Evolutionary conservation across 2,329 filamentous ascomycete species (phyloP).

Genomic region (Ceratocystis eucalypticola): DNA sequence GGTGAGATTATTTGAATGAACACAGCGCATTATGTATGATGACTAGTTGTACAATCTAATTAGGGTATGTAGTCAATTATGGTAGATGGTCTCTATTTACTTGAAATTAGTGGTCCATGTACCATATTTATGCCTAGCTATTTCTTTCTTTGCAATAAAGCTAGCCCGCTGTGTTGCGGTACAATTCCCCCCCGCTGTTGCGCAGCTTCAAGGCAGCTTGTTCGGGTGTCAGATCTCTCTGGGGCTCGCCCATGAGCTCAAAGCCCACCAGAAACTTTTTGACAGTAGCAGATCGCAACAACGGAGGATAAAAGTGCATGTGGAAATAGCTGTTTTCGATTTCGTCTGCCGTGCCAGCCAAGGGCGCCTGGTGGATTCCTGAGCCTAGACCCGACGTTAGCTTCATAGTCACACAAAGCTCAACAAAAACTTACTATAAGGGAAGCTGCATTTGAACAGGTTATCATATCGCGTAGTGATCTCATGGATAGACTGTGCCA

Average conservation of each 20-base stretch:
- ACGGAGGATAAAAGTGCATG: slow-evolving; percentile 93
- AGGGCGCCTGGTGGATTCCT: slow-evolving; percentile 86
- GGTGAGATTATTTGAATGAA: not conserved
- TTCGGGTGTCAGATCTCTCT: slow-evolving; percentile 93
- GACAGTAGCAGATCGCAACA: slow-evolving; percentile 83
- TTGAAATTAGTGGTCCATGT: too few species aligned
- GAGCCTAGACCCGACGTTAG: slow-evolving; percentile 44
- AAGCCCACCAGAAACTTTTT: slow-evolving; percentile 95
- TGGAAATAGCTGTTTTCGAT: slow-evolving; percentile 82
- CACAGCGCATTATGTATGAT: not conserved
- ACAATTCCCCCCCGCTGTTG: slow-evolving; percentile 66
- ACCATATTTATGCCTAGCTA: too few species aligned
- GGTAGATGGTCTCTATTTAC: too few species aligned
- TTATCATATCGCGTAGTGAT: slow-evolving; percentile 91
- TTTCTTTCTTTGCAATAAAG: too few species aligned
- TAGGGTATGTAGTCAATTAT: not conserved
- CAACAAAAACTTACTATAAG: slow-evolving; percentile 54
- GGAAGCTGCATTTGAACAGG: slow-evolving; percentile 89
- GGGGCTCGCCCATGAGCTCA: slow-evolving; percentile 93
- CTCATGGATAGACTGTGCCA: slow-evolving; percentile 77
- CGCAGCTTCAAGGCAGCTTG: slow-evolving; percentile 72
- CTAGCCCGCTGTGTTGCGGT: slow-evolving; percentile 43
- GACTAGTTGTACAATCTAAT: not conserved
- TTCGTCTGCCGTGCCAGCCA: slow-evolving; percentile 69
- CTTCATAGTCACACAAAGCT: not conserved